Evolutionary conservation across 2,329 filamentous ascomycete genomes (phyloP).

Genomic region (Phialophora expanda): DNA sequence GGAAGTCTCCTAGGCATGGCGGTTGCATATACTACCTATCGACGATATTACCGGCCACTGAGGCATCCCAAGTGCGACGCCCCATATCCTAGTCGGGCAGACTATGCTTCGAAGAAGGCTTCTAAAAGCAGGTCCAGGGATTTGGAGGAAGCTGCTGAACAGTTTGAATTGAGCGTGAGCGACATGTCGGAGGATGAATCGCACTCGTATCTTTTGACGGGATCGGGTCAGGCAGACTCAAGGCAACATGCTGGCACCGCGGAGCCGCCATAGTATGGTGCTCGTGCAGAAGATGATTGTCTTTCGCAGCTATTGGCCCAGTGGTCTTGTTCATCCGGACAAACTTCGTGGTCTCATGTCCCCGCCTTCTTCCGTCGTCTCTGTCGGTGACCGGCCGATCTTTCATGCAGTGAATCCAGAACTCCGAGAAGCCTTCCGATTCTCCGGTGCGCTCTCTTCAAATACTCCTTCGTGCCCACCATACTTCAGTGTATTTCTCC

Average conservation of each 20-base stretch:
- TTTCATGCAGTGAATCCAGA: background rate
- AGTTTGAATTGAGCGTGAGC: conserved; percentile 37
- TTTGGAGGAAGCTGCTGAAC: conserved; percentile 33
- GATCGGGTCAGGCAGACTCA: conserved; percentile 11
- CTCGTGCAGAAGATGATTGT: conserved; percentile 5
- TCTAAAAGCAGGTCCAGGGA: conserved; percentile 24
- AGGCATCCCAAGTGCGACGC: conserved; percentile 57
- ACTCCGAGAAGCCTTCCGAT: background rate
- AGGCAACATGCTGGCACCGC: conserved; percentile 8
- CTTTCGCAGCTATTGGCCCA: background rate
- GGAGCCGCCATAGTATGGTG: conserved; percentile 25
- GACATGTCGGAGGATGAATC: conserved; percentile 34
- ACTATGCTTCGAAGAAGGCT: conserved; percentile 22
- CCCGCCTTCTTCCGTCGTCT: background rate
- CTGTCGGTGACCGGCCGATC: background rate
- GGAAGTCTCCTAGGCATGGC: conserved; percentile 61
- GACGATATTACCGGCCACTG: conserved; percentile 64
- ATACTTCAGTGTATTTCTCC: background rate
- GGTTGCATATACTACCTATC: conserved; percentile 64
- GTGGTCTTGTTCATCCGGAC: background rate
- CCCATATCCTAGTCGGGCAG: conserved; percentile 49
- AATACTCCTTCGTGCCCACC: background rate
- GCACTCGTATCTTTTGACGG: conserved; percentile 30
- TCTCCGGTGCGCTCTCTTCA: background rate
- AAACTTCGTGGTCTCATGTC: conserved; percentile 8